Evolutionary conservation across 352 stramenopile genomes (phyloP).

Genomic region (Phytophthora cajani): DNA sequence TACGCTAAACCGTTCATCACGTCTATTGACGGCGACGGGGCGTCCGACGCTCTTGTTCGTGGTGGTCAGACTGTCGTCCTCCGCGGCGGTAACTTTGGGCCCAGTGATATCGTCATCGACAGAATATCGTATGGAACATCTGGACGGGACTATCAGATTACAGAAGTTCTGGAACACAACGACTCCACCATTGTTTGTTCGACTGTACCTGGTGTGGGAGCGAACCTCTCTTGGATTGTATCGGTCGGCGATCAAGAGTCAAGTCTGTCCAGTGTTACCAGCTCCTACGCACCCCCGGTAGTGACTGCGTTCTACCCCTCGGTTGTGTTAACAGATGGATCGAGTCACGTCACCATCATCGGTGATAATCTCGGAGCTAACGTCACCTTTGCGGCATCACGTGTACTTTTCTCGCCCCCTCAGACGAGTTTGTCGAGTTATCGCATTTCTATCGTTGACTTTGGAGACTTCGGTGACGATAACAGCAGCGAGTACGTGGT

Average conservation of each 20-base stretch:
- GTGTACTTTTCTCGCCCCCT: conserved; percentile 55
- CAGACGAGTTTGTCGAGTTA: conserved; percentile 39
- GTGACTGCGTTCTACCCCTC: conserved; percentile 31
- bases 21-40: conserved; percentile 44
- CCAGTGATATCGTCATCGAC: conserved; percentile 46
- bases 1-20: conserved; percentile 61
- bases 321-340: conserved; percentile 51
- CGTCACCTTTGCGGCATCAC: conserved; percentile 43
- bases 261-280: conserved; percentile 38
- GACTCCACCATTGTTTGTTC: conserved; percentile 63
- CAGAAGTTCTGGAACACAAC: conserved; percentile 51
- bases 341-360: conserved; percentile 52
- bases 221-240: conserved; percentile 61
- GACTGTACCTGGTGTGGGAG: conserved; percentile 56
- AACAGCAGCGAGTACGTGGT: conserved; percentile 48
- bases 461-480: conserved; percentile 39
- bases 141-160: conserved; percentile 58
- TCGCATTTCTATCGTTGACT: conserved; percentile 47
- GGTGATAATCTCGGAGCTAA: conserved; percentile 60
- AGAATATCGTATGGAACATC: conserved; percentile 65
- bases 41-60: conserved; percentile 34
- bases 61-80: conserved; percentile 54
- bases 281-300: conserved; percentile 57
- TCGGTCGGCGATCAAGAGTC: conserved; percentile 64
- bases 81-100: conserved; percentile 66